These are phyloP conservation scores for Schwanniomyces sp. DNA, from an alignment of 805 yeast genomes.

Conservation along the genomic window DNA sequence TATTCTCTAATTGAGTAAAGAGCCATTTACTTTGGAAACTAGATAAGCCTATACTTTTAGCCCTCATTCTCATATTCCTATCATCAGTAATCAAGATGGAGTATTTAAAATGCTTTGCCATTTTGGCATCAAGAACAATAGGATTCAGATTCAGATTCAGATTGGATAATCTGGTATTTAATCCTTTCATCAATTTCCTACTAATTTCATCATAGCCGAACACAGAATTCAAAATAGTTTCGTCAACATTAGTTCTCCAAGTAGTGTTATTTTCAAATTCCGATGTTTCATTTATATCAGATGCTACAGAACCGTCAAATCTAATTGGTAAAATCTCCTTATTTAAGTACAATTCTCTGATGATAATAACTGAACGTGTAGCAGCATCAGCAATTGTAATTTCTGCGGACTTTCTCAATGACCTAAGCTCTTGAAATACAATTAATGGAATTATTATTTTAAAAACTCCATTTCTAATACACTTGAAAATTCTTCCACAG, in stretches of 20 bases:
- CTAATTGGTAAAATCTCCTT: conserved; percentile 58
- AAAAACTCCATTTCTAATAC: conserved; percentile 59
- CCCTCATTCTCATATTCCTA: conserved; percentile 65
- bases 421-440: conserved; percentile 75
- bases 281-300: conserved; percentile 66
- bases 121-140: conserved; percentile 27
- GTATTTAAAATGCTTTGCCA: conserved; percentile 49
- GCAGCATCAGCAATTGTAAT: conserved; percentile 78
- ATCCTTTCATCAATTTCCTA: conserved; percentile 41
- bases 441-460: conserved; percentile 67
- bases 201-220: conserved; percentile 42
- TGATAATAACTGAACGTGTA: conserved; percentile 73
- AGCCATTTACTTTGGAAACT: conserved; percentile 63
- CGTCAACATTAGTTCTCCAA: conserved; percentile 75
- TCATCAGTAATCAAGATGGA: conserved; percentile 74
- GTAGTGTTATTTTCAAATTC: conserved; percentile 73
- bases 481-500: conserved; percentile 73
- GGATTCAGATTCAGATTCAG: conserved; percentile 1
- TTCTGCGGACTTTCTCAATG: conserved; percentile 68
- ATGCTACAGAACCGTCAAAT: conserved; percentile 68
- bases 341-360: conserved; percentile 63
- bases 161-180: conserved; percentile 22
- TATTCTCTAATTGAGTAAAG: conserved; percentile 48
- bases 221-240: conserved; percentile 56
- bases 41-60: conserved; percentile 55